phyloP scores from a whole-genome alignment of 2,329 filamentous ascomycete species.

The Penicillium italicum region DNA sequence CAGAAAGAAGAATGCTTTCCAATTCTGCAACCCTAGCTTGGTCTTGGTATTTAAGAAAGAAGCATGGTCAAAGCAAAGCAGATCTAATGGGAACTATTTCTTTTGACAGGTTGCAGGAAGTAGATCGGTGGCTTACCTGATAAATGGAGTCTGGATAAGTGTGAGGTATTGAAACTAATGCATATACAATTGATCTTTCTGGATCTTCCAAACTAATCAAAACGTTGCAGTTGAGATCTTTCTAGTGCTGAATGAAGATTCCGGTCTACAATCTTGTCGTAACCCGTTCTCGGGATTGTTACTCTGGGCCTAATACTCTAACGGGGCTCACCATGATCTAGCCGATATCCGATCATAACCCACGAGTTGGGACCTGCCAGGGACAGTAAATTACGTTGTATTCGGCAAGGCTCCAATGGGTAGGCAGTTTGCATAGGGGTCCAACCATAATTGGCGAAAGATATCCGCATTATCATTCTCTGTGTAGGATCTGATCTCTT shows the following conservation, averaged over 20 bases:
- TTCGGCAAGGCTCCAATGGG: constrained; percentile 23
- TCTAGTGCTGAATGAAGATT: neutral
- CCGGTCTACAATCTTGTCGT: neutral
- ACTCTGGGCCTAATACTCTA: neutral
- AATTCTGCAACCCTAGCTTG: constrained; percentile 16
- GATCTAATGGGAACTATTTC: neutral
- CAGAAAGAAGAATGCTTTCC: constrained; percentile 14
- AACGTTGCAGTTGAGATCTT: constrained; percentile 1
- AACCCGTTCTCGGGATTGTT: neutral
- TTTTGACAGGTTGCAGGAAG: constrained; percentile 3
- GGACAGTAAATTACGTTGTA: constrained; percentile 27
- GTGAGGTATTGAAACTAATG: neutral
- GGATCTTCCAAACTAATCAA: neutral
- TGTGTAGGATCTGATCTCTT: neutral
- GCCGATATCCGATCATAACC: constrained; percentile 21
- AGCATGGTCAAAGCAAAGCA: neutral
- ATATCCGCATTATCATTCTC: constrained; percentile 10
- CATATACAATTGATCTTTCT: neutral
- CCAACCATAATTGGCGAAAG: constrained; percentile 20
- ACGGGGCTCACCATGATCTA: neutral
- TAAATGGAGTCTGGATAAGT: neutral
- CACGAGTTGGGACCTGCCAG: constrained; percentile 32
- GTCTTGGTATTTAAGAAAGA: constrained; percentile 1
- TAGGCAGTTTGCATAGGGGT: constrained; percentile 26
- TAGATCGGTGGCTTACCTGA: constrained; percentile 14